These are phyloP conservation scores for Trametes sanguinea DNA, from an alignment of 768 basidiomycete species.

Conservation along the genomic window DNA sequence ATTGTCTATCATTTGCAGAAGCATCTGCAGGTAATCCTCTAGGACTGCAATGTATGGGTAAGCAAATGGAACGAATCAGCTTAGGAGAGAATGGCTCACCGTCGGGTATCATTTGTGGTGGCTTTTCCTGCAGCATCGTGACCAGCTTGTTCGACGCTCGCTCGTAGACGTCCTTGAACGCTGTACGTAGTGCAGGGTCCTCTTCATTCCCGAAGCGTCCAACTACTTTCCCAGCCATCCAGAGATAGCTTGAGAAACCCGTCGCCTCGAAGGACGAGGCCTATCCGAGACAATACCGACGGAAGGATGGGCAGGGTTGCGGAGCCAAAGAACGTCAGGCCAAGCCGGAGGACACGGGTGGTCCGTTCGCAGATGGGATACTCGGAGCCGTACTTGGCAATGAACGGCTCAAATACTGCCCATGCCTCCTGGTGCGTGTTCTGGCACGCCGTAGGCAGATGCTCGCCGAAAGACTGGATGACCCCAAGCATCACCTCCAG, in stretches of 20 bases:
- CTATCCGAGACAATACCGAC: slow-evolving; percentile 74
- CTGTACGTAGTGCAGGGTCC: slow-evolving; percentile 51
- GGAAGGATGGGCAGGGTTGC: slow-evolving; percentile 68
- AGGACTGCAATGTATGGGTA: slow-evolving; percentile 58
- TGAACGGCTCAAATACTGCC: slow-evolving; percentile 77
- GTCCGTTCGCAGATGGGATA: slow-evolving; percentile 80
- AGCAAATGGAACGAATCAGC: background rate
- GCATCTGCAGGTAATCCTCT: slow-evolving; percentile 89
- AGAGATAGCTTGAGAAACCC: slow-evolving; percentile 84
- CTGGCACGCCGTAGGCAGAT: slow-evolving; percentile 78
- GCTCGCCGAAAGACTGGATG: slow-evolving; percentile 79
- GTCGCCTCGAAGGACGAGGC: slow-evolving; percentile 74
- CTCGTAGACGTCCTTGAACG: slow-evolving; percentile 72
- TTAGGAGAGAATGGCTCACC: slow-evolving; percentile 50
- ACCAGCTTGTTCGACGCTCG: slow-evolving; percentile 72
- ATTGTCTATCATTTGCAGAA: slow-evolving; percentile 65
- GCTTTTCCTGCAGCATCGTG: slow-evolving; percentile 63
- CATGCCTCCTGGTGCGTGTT: slow-evolving; percentile 81
- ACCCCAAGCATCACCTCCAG: slow-evolving; percentile 90
- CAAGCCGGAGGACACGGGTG: slow-evolving; percentile 83
- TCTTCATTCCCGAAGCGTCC: slow-evolving; percentile 71
- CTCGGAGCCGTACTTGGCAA: slow-evolving; percentile 75
- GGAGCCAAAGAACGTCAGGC: slow-evolving; percentile 76
- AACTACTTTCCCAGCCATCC: slow-evolving; percentile 92
- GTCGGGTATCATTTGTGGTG: slow-evolving; percentile 80